A percentile compares a stretch with the other conserved stretches of the same genome.
Conservation (phyloP, 371 early-diverging fungal genomes). For the Basidiobolus meristosporus region DNA sequence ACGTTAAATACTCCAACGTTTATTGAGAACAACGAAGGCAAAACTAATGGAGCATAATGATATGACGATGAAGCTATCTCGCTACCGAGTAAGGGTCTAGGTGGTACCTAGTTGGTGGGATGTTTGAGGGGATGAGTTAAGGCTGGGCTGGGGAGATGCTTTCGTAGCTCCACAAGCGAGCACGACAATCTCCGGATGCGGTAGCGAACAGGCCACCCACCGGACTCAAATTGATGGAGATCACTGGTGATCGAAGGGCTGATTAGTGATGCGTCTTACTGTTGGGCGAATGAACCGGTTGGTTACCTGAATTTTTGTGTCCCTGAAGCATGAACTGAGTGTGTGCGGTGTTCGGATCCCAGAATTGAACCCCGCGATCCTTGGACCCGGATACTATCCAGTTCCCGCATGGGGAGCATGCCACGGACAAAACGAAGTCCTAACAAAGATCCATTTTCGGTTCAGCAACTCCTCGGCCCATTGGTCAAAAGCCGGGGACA, state of each 20-base stretch:
- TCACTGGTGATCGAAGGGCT: conserved; percentile 31
- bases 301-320: conserved; percentile 89
- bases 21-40: too few relatives aligned
- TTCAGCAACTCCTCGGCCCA: too few relatives aligned
- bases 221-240: conserved; percentile 76
- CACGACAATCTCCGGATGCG: conserved; percentile 86
- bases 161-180: conserved; percentile 75
- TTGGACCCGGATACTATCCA: conserved; percentile 91
- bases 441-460: too few relatives aligned
- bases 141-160: neutral
- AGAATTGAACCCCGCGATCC: conserved; percentile 87
- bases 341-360: conserved; percentile 68
- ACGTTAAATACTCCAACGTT: too few relatives aligned
- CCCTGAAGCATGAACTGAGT: conserved; percentile 90
- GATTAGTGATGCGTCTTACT: too few relatives aligned
- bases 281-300: too few relatives aligned
- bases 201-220: conserved; percentile 79
- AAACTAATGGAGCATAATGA: too few relatives aligned
- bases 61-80: too few relatives aligned
- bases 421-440: conserved; percentile 95
- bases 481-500: neutral
- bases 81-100: too few relatives aligned
- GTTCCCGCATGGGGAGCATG: conserved; percentile 75
- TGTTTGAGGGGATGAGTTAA: too few relatives aligned
- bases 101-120: too few relatives aligned